Conservation (phyloP, 352 stramenopile species). For the Pythium periplocum region DNA sequence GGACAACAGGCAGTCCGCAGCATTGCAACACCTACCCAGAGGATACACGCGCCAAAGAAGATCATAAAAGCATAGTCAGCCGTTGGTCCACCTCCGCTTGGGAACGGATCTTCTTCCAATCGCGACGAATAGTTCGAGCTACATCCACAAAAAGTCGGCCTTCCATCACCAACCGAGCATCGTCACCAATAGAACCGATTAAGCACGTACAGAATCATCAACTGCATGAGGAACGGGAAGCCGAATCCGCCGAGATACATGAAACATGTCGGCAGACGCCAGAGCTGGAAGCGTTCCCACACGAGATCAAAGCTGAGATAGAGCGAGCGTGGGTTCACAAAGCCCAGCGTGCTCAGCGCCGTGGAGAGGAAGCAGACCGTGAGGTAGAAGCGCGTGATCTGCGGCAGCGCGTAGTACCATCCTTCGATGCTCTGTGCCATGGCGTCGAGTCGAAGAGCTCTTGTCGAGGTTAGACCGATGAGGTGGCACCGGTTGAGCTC, state of each 20-base stretch:
- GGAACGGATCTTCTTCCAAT: slow-evolving; percentile 83
- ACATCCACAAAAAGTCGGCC: slow-evolving; percentile 1
- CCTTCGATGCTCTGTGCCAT: slow-evolving; percentile 76
- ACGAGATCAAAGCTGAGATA: slow-evolving; percentile 85
- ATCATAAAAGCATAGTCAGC: slow-evolving; percentile 90
- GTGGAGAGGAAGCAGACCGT: slow-evolving; percentile 81
- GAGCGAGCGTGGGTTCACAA: slow-evolving; percentile 76
- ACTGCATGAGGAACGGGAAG: slow-evolving; percentile 88
- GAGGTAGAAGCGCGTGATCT: slow-evolving; percentile 85
- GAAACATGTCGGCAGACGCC: slow-evolving; percentile 85
- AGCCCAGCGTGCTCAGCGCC: slow-evolving; percentile 65
- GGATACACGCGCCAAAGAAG: slow-evolving; percentile 69
- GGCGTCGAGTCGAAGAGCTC: neutral
- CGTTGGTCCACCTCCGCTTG: slow-evolving; percentile 65
- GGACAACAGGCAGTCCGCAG: neutral
- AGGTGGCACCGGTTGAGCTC: slow-evolving; percentile 5
- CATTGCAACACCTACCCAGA: slow-evolving; percentile 48
- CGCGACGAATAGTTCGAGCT: slow-evolving; percentile 82
- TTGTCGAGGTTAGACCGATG: slow-evolving; percentile 5
- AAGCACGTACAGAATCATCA: slow-evolving; percentile 79
- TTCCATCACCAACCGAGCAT: neutral
- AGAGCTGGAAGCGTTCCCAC: slow-evolving; percentile 86
- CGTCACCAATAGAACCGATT: slow-evolving; percentile 3
- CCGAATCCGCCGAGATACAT: slow-evolving; percentile 86
- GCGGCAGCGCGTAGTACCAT: slow-evolving; percentile 83